Base-by-base conservation (phyloP, 345 rosid species). In the Clarkia xantiana region DNA sequence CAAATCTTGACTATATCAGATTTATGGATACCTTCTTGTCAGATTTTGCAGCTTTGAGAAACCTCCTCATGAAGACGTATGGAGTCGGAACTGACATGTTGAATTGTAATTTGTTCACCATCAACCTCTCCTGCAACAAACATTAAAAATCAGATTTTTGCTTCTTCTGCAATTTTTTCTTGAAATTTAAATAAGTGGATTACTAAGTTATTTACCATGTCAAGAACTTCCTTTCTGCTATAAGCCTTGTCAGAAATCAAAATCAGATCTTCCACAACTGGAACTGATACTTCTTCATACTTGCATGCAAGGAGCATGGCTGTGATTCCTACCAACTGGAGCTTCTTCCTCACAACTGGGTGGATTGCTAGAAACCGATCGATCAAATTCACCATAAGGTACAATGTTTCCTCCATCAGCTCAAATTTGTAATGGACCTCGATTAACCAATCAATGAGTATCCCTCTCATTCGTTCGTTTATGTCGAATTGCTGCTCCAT, bases 361-460 rank as follows among this genome's bases (percentile, higher is more conserved):
- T 77, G 78, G 53, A 75, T 63, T 0, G 94, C 80, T 48, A 93
- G 68, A 63, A 93, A 93, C 57, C 99, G 79, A 44, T 93, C 99
- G 0, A 84, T 80, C 49, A 93, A 79, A 69, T 93, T 93, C 67
- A 93, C 81, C 7, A 93, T 91, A 19, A 91, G 88, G 65, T 71
- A 86, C 48, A 91, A 69, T 1, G 98, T 91, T 67, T 86, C 98
- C 1, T 91, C 96, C 96, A 84, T 81, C 67, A 91, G 68, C 62
- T 91, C 96, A 60, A 91, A 91, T 76, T 91, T 91, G 84, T 91
- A 86, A 65, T 91, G 98, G n/a, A 91, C 98, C 95, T 91, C 98
- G 40, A 82, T 86, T 52, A 91, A 58, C 96, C 98, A 91, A 62
- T 91, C 98, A 46, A 91, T 64, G 8, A 91, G 81, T 47, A 91